A percentile compares a stretch with the other conserved stretches of the same genome.
Conservation (phyloP, 1,139 yeast genomes). For the Taiozyma sp. region DNA sequence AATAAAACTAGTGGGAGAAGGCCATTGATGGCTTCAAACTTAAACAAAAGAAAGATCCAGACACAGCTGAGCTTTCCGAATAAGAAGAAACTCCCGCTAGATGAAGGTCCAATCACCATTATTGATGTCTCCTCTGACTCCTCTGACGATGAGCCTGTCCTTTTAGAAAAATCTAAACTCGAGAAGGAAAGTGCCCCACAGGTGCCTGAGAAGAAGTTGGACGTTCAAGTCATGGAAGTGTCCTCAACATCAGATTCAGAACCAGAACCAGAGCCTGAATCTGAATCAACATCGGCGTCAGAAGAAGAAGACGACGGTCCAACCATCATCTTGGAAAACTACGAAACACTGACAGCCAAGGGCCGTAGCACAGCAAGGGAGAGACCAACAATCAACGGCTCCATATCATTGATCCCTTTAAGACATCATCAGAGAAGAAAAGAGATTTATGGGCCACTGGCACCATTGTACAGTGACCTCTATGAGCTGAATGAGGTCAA, state of each 20-base stretch:
- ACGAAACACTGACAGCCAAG: slow-evolving; percentile 14
- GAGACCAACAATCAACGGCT: slow-evolving; percentile 1
- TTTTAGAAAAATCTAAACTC: background rate
- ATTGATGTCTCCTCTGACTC: background rate
- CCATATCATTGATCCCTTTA: slow-evolving; percentile 6
- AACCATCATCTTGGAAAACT: slow-evolving; percentile 14
- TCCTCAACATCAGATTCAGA: background rate
- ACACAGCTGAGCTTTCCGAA: slow-evolving; percentile 5
- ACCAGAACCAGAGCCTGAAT: background rate
- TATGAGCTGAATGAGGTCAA: slow-evolving; percentile 10
- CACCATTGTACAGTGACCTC: slow-evolving; percentile 10
- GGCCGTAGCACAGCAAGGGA: slow-evolving; percentile 18
- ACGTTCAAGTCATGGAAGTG: background rate
- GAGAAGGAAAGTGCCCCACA: background rate
- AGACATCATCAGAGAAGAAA: slow-evolving; percentile 10
- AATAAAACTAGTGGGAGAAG: background rate
- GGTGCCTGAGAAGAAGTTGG: background rate
- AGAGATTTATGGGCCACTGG: slow-evolving; percentile 20
- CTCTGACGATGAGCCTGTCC: background rate
- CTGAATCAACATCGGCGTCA: too few relatives aligned
- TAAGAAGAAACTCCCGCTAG: background rate
- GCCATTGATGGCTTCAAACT: background rate
- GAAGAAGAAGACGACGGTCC: background rate
- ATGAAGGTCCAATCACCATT: background rate
- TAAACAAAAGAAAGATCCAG: slow-evolving; percentile 5